These are phyloP conservation scores for Sporothrix pseudoabietina DNA, from an alignment of 2,329 filamentous ascomycete species.

Conservation along the genomic window DNA sequence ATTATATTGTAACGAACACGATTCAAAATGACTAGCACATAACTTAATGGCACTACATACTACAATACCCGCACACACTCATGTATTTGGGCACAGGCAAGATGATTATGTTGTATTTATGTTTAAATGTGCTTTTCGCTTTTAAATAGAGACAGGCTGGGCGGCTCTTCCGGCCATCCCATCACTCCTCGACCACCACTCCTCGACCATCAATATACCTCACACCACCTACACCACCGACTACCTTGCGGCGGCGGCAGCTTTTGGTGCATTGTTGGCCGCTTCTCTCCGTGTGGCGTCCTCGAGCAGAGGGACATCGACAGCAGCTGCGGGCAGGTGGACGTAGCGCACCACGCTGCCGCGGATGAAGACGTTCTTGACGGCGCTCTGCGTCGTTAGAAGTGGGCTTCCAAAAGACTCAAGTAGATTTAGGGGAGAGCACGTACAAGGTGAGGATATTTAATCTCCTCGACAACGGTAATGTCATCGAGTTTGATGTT, in stretches of 20 bases:
- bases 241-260: slow-evolving; percentile 36
- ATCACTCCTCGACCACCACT: neutral
- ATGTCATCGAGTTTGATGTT: slow-evolving; percentile 99
- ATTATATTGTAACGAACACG: neutral
- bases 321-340: slow-evolving; percentile 77
- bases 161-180: neutral
- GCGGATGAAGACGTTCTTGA: slow-evolving; percentile 95
- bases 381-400: slow-evolving; percentile 57
- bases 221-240: neutral
- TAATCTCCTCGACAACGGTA: slow-evolving; percentile 85
- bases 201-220: neutral
- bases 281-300: slow-evolving; percentile 83
- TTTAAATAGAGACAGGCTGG: neutral
- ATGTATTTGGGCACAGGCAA: neutral
- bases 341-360: slow-evolving; percentile 93
- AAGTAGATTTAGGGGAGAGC: neutral
- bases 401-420: neutral
- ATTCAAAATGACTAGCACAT: neutral
- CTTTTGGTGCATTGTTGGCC: slow-evolving; percentile 59
- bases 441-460: slow-evolving; percentile 82
- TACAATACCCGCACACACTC: neutral
- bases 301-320: slow-evolving; percentile 84
- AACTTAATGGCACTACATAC: neutral
- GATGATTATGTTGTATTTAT: neutral
- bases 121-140: neutral